Base-by-base conservation (phyloP, 2,329 filamentous ascomycete genomes). In the Pseudocercospora cruenta region DNA sequence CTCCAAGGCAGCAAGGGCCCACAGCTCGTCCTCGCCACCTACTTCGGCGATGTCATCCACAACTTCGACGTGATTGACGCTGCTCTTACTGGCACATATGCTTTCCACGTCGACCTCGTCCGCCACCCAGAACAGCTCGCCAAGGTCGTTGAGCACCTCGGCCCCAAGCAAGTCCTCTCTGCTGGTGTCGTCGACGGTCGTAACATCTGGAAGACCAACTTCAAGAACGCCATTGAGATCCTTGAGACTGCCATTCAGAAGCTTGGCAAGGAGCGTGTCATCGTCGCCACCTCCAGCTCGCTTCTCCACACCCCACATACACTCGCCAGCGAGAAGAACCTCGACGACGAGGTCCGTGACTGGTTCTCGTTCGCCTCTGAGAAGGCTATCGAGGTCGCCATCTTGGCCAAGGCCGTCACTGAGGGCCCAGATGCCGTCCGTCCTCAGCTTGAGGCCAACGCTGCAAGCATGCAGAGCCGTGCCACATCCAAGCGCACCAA, bases 121-220 rank as follows among this genome's bases (percentile, higher is more conserved):
- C 93, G 95, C 81, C 94, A 97, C 88, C 95, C 95, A 63, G 94
- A 98, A 87, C 95, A 99, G 86, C 91, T 99, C 71, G 89, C 95
- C 69, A 88, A 90, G 72, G 93, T 99, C 77, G 82, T 93, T 74
- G 86, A 85, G 78, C 90, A 93, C 77, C 89, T 99, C 72, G 93
- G 93, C 80, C 83, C 92, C 80, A 93, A 93, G 81, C 96, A 97
- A 80, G 83, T 93, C 74, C 90, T 99, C 73, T 99, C 95, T 73
- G 91, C 90, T 72, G 95, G 95, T 92, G 91, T 99, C 75, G 95
- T 99, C 73, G 94, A 99, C 77, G 95, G 95, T 77, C 93, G 95
- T 78, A 99, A 99, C 88, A 98, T 99, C 87, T 99, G 95, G 95
- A 99, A 99, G 92, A 97, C 93, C 84, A 96, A 98, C 90, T 91